phyloP scores from a whole-genome alignment of 129 eudicot genomes.

The Chrysanthemum seticuspe region DNA sequence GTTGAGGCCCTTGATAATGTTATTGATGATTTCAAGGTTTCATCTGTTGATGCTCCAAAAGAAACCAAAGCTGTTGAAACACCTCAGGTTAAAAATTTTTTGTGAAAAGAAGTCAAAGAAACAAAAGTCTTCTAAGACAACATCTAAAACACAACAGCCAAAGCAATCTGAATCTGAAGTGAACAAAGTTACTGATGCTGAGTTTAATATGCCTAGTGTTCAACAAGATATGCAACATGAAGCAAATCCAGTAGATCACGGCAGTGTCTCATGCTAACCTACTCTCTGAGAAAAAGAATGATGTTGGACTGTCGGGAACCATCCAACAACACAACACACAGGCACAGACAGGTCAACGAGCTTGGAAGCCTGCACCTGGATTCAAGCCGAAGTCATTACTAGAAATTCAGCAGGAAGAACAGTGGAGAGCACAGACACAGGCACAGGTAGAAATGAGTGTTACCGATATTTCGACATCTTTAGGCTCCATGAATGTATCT shows the following conservation, averaged over 20 bases:
- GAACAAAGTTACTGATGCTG: constrained; percentile 31
- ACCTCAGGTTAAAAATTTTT: constrained; percentile 51
- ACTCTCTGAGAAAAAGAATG: constrained; percentile 23
- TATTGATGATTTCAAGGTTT: constrained; percentile 18
- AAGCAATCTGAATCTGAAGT: constrained; percentile 50
- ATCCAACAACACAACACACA: too few species aligned
- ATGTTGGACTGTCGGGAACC: too few species aligned
- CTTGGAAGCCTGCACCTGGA: too few species aligned
- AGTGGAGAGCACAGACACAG: constrained; percentile 38
- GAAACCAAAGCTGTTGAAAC: constrained; percentile 47
- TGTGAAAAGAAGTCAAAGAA: constrained; percentile 83
- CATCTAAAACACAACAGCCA: constrained; percentile 43
- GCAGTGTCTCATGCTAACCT: not conserved
- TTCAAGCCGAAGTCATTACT: too few species aligned
- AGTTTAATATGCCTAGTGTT: constrained; percentile 1
- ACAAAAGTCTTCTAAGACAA: constrained; percentile 65
- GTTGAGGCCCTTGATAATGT: constrained; percentile 21
- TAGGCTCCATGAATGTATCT: constrained; percentile 49
- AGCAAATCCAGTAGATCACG: not conserved
- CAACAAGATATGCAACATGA: not conserved
- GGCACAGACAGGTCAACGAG: too few species aligned
- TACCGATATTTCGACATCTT: constrained; percentile 56
- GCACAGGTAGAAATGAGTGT: constrained; percentile 35
- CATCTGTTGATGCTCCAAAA: constrained; percentile 26
- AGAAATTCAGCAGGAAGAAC: constrained; percentile 79